Base-by-base conservation (phyloP, 345 rosid genomes). In the Pistacia integerrima region DNA sequence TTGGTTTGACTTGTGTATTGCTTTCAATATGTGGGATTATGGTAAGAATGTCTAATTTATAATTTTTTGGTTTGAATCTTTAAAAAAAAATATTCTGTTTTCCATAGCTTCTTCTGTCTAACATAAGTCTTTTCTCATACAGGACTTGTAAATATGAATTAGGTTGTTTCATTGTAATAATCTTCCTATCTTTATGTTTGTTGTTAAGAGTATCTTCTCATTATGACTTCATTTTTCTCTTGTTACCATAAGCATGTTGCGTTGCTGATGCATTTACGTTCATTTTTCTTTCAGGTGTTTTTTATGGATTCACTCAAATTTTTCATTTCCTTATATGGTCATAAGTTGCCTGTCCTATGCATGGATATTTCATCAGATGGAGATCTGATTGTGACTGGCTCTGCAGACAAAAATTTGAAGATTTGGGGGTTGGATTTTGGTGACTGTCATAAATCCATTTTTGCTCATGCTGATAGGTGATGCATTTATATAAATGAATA, bases 361-460 rank as follows among this genome's bases (percentile, higher is more conserved):
- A 86, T 96, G 92, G 99, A 96, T 85, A 90, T 90, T 70, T 96
- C 98, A 69, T 96, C 99, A 5, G 98, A 96, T 84, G 99, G 99
- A 75, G 97, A 87, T 84, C 78, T 92, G 85, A 85, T 96, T 69
- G 98, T 93, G 64, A 93, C 98, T 59, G 98, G 99, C 49, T 96
- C 98, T 46, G 97, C 93, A 70, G 98, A 96, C 85, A 96, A 96
- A 81, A 96, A 96, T 86, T 62, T 96, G 74, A 93, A 90, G 83
- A 93, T 96, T 69, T 96, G 98, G 99, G 99, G 98, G 69, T 79
- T 96, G 86, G 99, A 96, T 86, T 96, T 96, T 81, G 98, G 99
- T 65, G 95, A 96, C 80, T 94, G 99, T 82, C 99, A 93, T 64
- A 96, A 88, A 80, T 93, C 99, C 70, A 86, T 96, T 76, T 96